Evolutionary conservation across 2,329 filamentous ascomycete species (phyloP), one percentile per base, ranked within the genome.

Genomic region (Orbilia quercus): DNA sequence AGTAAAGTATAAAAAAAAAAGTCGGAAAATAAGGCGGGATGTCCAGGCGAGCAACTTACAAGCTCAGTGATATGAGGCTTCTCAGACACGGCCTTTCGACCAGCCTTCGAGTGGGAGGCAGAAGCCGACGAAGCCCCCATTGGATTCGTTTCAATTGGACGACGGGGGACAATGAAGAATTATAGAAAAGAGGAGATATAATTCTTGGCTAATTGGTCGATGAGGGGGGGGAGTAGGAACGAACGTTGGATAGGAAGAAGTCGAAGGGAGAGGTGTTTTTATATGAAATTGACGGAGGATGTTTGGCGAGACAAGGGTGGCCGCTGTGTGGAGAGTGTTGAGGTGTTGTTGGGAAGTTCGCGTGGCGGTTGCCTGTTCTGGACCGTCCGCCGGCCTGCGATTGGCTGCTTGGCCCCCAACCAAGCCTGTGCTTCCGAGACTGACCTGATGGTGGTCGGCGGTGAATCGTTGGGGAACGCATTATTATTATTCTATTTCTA

Each of bases 61-160:
- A 70, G 42, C 76, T 96, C 92, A 76, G 91, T 88, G 82, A 96
- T 95, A 82, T 96, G 92, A 79, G 89, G 86, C 83, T 96, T 96
- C 84, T 89, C 86, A 57, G 65, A 62, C 23, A 51, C 31, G 31
- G 50, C 65, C 65, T 70, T 70, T n/a, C 65, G 84, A 77, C 86
- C 83, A 79, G 86, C 85, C 55, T 82, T 83, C 48, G 80, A 76
- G 76, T 84, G 84, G 60, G 83, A 81, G 79, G 85, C 84, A 34
- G 84, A 84, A 81, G 86, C 84, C 72, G 81, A 78, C 18, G 82
- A 80, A 78, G 82, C 83, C 28, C 84, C 84, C 80, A 82, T 82
- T 47, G 4, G 82, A 75, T 20, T 81, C 81, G 11, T 82, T 81
- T 79, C 83, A 81, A 50, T 78, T 78, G 58, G 82, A 82, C 74